Conservation (phyloP, 139 green algal species). For the Chlorella sp. region DNA sequence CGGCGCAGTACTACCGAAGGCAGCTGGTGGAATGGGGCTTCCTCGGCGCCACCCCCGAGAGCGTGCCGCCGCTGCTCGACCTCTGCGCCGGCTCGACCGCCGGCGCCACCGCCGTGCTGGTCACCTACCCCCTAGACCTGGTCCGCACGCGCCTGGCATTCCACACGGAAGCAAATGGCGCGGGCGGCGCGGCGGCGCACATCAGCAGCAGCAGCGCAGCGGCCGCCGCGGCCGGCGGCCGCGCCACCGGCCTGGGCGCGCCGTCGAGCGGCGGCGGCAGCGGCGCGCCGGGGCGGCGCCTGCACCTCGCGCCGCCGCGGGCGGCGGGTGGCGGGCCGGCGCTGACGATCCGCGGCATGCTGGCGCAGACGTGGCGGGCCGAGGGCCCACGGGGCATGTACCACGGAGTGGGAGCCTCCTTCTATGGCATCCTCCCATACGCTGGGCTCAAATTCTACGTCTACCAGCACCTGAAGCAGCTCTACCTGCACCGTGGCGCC, state of each 20-base stretch:
- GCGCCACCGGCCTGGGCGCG: neutral
- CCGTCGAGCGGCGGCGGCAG: constrained; percentile 7
- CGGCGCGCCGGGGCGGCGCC: neutral
- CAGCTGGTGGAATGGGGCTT: too few relatives aligned
- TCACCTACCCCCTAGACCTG: constrained; percentile 92
- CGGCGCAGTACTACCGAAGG: too few relatives aligned
- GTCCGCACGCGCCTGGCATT: constrained; percentile 85
- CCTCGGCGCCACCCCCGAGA: too few relatives aligned
- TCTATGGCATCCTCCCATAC: constrained; percentile 94
- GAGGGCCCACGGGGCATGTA: constrained; percentile 81
- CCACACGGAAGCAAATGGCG: constrained; percentile 34
- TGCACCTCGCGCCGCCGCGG: constrained; percentile 25
- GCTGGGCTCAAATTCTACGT: constrained; percentile 93
- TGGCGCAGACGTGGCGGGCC: constrained; percentile 46
- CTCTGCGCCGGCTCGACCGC: constrained; percentile 77
- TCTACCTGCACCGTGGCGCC: constrained; percentile 3
- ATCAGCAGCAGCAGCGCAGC: neutral
- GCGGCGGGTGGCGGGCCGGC: neutral
- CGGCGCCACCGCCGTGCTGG: constrained; percentile 83
- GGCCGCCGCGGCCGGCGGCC: neutral
- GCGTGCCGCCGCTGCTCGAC: constrained; percentile 61
- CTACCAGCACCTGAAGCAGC: constrained; percentile 86
- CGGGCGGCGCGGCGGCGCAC: neutral
- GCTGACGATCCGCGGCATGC: constrained; percentile 49
- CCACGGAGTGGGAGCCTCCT: constrained; percentile 75